Conservation (phyloP, 2,329 filamentous ascomycete species). For the Taxawa tesnikishii region DNA sequence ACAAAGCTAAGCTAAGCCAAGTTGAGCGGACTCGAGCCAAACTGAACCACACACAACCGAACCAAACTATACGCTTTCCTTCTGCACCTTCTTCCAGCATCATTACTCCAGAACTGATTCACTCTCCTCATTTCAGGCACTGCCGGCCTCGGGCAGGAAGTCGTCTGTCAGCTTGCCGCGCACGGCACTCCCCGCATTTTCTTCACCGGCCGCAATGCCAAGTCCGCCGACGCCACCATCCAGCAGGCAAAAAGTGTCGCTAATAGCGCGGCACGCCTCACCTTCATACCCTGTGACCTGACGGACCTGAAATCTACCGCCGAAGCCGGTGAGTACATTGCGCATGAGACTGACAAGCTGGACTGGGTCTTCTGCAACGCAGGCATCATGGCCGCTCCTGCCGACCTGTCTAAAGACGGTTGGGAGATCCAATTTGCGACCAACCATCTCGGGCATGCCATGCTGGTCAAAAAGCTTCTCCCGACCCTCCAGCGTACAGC, state of each 20-base stretch:
- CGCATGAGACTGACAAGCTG: conserved; percentile 22
- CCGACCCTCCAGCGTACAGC: conserved; percentile 26
- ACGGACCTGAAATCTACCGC: conserved; percentile 25
- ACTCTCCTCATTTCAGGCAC: conserved; percentile 30
- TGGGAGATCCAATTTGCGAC: conserved; percentile 39
- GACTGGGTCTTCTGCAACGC: conserved; percentile 35
- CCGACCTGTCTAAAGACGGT: conserved; percentile 31
- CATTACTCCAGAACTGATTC: too few relatives aligned
- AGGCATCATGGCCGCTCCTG: conserved; percentile 25
- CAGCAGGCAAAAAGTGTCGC: too few relatives aligned
- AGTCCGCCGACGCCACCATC: conserved; percentile 27
- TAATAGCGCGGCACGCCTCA: conserved; percentile 16
- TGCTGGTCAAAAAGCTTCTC: conserved; percentile 25
- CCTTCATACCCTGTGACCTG: conserved; percentile 24
- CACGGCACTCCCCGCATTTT: conserved; percentile 33
- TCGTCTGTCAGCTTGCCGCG: conserved; percentile 27
- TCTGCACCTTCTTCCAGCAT: too few relatives aligned
- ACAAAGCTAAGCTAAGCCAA: too few relatives aligned
- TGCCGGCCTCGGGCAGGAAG: conserved; percentile 32
- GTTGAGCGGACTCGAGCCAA: too few relatives aligned
- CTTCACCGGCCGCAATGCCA: conserved; percentile 30
- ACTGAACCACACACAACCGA: too few relatives aligned
- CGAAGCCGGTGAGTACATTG: conserved; percentile 17
- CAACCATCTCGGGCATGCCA: conserved; percentile 38
- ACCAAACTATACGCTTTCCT: too few relatives aligned